A percentile compares a stretch with the other conserved stretches of the same genome.
These are phyloP conservation scores for Pharnaceum exiguum DNA, from an alignment of 148 eudicot species.

Conservation along the genomic window DNA sequence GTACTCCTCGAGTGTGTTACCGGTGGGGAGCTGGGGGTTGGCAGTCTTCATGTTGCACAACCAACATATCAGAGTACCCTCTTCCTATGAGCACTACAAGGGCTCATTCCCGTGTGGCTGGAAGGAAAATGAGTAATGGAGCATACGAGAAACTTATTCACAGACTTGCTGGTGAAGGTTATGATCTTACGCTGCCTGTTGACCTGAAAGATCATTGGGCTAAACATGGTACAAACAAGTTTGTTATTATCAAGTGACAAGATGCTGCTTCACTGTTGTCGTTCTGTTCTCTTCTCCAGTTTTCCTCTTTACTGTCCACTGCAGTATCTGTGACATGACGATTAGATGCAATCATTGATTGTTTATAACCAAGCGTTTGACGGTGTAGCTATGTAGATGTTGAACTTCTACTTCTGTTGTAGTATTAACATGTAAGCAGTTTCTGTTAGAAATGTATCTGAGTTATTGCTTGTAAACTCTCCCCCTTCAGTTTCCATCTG, in stretches of 20 bases:
- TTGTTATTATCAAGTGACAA: conserved; percentile 46
- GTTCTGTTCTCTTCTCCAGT: neutral
- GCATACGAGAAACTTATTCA: conserved; percentile 54
- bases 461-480: no score
- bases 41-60: conserved; percentile 70
- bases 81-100: conserved; percentile 49
- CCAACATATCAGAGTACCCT: conserved; percentile 51
- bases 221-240: conserved; percentile 66
- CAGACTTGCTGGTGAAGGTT: conserved; percentile 49
- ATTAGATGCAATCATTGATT: conserved; percentile 7
- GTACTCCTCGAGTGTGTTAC: conserved; percentile 51
- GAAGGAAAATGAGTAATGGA: conserved; percentile 68
- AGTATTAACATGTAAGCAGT: no score
- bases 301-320: neutral
- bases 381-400: conserved; percentile 4
- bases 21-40: conserved; percentile 61
- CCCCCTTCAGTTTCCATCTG: no score
- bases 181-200: conserved; percentile 47
- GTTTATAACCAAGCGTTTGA: conserved; percentile 14
- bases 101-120: conserved; percentile 48
- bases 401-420: no score
- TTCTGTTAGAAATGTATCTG: no score
- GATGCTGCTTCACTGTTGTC: neutral
- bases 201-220: conserved; percentile 75
- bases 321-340: neutral